Conservation (phyloP, 352 stramenopile genomes). For the Pilasporangium apinafurcum region DNA sequence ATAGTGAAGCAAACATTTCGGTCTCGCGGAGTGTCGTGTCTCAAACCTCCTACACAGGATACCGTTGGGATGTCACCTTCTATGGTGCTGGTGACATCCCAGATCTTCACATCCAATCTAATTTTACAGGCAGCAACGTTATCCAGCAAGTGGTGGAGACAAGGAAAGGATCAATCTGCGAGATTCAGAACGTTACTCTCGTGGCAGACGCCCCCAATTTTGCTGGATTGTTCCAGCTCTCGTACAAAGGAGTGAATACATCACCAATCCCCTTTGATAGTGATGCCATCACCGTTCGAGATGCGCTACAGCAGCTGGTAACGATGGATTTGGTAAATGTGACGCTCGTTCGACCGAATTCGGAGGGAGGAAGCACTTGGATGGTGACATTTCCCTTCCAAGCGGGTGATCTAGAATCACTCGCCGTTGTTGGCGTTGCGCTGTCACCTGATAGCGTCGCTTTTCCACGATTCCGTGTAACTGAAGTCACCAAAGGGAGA, state of each 20-base stretch:
- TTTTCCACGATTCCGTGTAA: conserved; percentile 1
- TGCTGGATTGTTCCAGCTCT: conserved; percentile 9
- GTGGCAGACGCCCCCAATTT: background rate
- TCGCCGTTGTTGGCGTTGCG: conserved; percentile 4
- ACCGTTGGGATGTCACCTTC: conserved; percentile 25
- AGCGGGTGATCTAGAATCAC: conserved; percentile 16
- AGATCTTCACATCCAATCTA: conserved; percentile 6
- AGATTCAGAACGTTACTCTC: conserved; percentile 17
- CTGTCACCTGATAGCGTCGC: conserved; percentile 6
- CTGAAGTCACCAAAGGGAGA: conserved; percentile 1
- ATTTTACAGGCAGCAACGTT: conserved; percentile 5
- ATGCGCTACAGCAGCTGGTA: conserved; percentile 7
- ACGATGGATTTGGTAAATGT: conserved; percentile 22
- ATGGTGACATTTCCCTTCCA: conserved; percentile 24
- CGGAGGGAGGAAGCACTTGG: conserved; percentile 20
- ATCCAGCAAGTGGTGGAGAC: conserved; percentile 5
- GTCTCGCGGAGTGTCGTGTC: conserved; percentile 7
- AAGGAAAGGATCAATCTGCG: conserved; percentile 11
- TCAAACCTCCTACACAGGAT: conserved; percentile 7
- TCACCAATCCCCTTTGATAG: conserved; percentile 4
- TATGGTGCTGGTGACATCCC: conserved; percentile 16
- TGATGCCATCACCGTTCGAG: conserved; percentile 1
- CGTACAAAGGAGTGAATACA: conserved; percentile 4
- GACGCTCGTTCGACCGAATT: conserved; percentile 8
- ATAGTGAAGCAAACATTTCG: background rate